phyloP scores from a whole-genome alignment of 2,329 filamentous ascomycete species.

The Fusarium aywerte region DNA sequence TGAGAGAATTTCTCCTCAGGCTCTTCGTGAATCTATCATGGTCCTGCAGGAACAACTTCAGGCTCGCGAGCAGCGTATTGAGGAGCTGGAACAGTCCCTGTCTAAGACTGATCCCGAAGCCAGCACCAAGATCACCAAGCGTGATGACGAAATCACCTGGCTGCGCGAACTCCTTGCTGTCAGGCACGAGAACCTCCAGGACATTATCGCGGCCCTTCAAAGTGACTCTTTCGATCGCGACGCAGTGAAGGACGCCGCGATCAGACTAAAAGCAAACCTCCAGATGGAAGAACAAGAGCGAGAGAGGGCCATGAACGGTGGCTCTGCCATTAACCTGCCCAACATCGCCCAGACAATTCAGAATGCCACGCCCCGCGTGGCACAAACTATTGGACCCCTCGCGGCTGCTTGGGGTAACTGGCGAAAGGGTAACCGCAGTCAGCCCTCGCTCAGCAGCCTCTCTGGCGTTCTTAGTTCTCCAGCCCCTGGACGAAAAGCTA shows the following conservation, averaged over 20 bases:
- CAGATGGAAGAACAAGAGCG: conserved; percentile 99
- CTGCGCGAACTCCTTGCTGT: conserved; percentile 92
- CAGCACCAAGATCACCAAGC: conserved; percentile 84
- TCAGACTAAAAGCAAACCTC: conserved; percentile 90
- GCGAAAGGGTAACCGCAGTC: conserved; percentile 76
- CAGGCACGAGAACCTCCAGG: conserved; percentile 88
- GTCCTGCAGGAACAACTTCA: conserved; percentile 97
- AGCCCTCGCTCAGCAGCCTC: conserved; percentile 60
- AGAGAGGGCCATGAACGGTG: conserved; percentile 81
- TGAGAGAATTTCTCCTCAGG: conserved; percentile 93
- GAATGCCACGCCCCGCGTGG: conserved; percentile 82
- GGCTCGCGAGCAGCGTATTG: conserved; percentile 89
- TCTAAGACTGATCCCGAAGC: conserved; percentile 79
- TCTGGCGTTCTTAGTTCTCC: conserved; percentile 61
- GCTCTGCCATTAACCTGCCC: conserved; percentile 73
- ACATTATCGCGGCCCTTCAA: conserved; percentile 85
- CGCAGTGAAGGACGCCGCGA: conserved; percentile 87
- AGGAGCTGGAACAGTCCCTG: conserved; percentile 81
- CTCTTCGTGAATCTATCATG: conserved; percentile 93
- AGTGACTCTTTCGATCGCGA: conserved; percentile 80
- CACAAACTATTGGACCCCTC: conserved; percentile 79
- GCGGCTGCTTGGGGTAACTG: conserved; percentile 98
- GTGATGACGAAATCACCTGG: conserved; percentile 94
- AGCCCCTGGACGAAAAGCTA: conserved; percentile 56
- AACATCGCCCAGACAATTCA: conserved; percentile 82